Base-by-base conservation (phyloP, 192 early-diverging fungal genomes). In the Geranomyces variabilis region DNA sequence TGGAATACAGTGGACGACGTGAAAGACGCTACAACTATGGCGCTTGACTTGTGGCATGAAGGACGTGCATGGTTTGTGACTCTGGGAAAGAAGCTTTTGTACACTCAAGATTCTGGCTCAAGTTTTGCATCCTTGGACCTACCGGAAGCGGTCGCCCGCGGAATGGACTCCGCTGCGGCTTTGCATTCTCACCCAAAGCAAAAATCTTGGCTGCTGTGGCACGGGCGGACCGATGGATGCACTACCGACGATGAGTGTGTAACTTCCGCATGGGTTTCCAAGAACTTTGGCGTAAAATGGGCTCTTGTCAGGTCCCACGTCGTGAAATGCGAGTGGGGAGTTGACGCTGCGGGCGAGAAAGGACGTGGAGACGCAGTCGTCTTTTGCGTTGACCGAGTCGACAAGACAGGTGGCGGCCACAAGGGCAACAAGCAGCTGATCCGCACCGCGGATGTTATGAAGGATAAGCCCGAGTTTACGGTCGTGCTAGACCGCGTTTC, bases 191-290 rank as follows among this genome's bases (percentile, higher is more conserved):
- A 95, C 71, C 89, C 93, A 0, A 79, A 77, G 14, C 86, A 96
- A 67, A 75, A 81, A 17, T 88, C 91, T 61, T 96, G 93, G 91
- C 80, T 99, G 28, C 68, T 99, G 15, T 93, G 87, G 81, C 63
- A 60, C 31, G 58, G 58, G 58, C 15, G 29, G 29, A 17, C 58
- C 28, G 31, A 60, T 17, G 58, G 31, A 3, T 60, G 58, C 58
- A 60, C 24, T 17, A 60, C 29, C 8, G 58, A 60, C 29, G 58
- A 60, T 33, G 31, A 60, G 17, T 60, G 58, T 26, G 17, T 60
- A 5, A 34, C 58, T 4, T 28, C 22, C 3, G 58, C 31, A 4
- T 60, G 58, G 58, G 24, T 33, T 5, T 33, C 29, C 58, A 7
- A 28, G 17, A 29, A 60, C 29, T 10, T 60, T 28, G 58, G 58